These are phyloP conservation scores for Hyphopichia wangnamkhiaoensis DNA, from an alignment of 1,139 yeast genomes.

Conservation along the genomic window DNA sequence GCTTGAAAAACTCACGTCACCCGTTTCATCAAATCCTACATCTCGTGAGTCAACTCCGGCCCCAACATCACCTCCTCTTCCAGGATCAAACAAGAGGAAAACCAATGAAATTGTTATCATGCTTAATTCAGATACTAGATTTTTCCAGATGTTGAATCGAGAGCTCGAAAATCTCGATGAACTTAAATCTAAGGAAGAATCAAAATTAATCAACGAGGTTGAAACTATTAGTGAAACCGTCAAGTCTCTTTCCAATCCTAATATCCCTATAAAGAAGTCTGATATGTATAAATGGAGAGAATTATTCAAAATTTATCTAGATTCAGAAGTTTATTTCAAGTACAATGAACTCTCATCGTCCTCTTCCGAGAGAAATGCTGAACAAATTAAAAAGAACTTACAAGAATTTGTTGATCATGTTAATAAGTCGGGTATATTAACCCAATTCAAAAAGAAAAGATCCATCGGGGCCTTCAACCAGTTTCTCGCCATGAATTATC, in stretches of 20 bases:
- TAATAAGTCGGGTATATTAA: slow-evolving; percentile 38
- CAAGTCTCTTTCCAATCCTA: slow-evolving; percentile 40
- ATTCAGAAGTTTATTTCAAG: slow-evolving; percentile 64
- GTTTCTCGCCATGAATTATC: slow-evolving; percentile 55
- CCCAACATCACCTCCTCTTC: neutral
- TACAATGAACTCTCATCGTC: slow-evolving; percentile 46
- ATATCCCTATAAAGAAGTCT: slow-evolving; percentile 33
- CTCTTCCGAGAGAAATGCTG: slow-evolving; percentile 41
- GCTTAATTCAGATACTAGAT: slow-evolving; percentile 47
- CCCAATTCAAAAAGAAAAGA: slow-evolving; percentile 49
- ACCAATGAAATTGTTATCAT: slow-evolving; percentile 36
- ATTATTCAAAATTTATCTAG: slow-evolving; percentile 63
- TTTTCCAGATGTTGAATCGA: slow-evolving; percentile 58
- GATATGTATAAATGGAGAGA: slow-evolving; percentile 76
- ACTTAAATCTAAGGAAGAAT: slow-evolving; percentile 47
- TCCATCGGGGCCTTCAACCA: slow-evolving; percentile 49
- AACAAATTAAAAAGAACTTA: slow-evolving; percentile 42
- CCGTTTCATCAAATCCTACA: too few species aligned
- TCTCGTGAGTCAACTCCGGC: slow-evolving; percentile 6
- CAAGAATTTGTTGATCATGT: slow-evolving; percentile 46
- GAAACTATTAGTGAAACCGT: slow-evolving; percentile 42
- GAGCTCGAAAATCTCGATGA: slow-evolving; percentile 54
- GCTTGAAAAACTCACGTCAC: too few species aligned
- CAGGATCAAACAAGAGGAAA: slow-evolving; percentile 8
- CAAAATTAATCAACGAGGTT: slow-evolving; percentile 44